A percentile compares a stretch with the other conserved stretches of the same genome.
Evolutionary conservation across 2,329 filamentous ascomycete species (phyloP).

Genomic region (Fusarium poae): DNA sequence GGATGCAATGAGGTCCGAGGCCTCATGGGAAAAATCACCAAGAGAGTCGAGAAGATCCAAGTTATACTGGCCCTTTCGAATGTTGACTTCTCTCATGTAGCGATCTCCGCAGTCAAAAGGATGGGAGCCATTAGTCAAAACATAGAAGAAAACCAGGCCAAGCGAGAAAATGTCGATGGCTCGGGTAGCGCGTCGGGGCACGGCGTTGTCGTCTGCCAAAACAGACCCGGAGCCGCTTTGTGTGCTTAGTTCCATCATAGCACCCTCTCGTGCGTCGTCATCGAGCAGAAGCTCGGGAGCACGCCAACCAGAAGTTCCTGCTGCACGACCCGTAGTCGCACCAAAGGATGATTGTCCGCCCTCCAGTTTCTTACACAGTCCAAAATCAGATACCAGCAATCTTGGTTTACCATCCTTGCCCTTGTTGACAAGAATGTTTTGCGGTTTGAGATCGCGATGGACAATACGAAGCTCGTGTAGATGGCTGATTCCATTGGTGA

Average conservation of each 20-base stretch:
- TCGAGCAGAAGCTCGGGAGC: conserved; percentile 92
- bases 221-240: conserved; percentile 72
- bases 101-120: conserved; percentile 95
- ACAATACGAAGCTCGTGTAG: conserved; percentile 94
- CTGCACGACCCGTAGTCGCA: conserved; percentile 92
- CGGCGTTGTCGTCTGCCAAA: conserved; percentile 69
- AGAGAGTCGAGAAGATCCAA: conserved; percentile 78
- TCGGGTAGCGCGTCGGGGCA: conserved; percentile 84
- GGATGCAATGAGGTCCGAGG: conserved; percentile 83
- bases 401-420: conserved; percentile 78
- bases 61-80: conserved; percentile 87
- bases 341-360: conserved; percentile 94
- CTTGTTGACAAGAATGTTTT: conserved; percentile 92
- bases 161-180: conserved; percentile 98
- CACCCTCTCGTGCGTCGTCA: conserved; percentile 72
- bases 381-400: conserved; percentile 97
- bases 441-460: conserved; percentile 95
- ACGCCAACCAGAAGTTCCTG: conserved; percentile 95
- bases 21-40: conserved; percentile 87
- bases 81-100: conserved; percentile 97
- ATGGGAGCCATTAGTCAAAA: conserved; percentile 91
- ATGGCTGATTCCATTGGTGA: conserved; percentile 89
- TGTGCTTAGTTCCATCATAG: conserved; percentile 64
- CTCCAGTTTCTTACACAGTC: conserved; percentile 96
- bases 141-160: conserved; percentile 98